phyloP scores from a whole-genome alignment of 2,329 filamentous ascomycete species.

The Hortaea werneckii region DNA sequence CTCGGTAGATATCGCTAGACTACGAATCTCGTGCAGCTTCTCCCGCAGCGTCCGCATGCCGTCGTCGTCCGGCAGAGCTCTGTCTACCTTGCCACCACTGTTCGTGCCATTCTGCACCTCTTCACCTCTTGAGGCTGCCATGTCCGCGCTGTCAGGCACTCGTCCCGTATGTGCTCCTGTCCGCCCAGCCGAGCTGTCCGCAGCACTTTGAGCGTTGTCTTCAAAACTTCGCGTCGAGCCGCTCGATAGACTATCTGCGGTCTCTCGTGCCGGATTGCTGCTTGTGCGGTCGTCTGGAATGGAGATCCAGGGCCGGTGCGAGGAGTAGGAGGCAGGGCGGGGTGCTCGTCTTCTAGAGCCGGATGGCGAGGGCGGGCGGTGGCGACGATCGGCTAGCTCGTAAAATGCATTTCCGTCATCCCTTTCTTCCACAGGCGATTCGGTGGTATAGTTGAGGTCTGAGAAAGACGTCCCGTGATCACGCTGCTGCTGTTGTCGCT shows the following conservation, averaged over 20 bases:
- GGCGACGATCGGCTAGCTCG: neutral
- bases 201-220: neutral
- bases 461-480: neutral
- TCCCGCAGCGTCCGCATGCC: conserved; percentile 39
- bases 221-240: neutral
- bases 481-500: too few species aligned
- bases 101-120: neutral
- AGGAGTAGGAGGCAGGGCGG: conserved; percentile 4
- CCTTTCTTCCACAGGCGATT: conserved; percentile 34
- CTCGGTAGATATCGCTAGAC: conserved; percentile 33
- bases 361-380: too few species aligned
- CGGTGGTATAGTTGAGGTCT: neutral
- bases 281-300: conserved; percentile 4
- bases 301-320: conserved; percentile 1
- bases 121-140: neutral
- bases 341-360: too few species aligned
- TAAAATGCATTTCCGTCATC: conserved; percentile 4
- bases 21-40: conserved; percentile 39
- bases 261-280: conserved; percentile 15
- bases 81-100: conserved; percentile 6
- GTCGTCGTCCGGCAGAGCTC: conserved; percentile 37
- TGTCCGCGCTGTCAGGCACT: neutral
- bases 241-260: conserved; percentile 8
- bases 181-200: conserved; percentile 1
- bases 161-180: conserved; percentile 2